Evolutionary conservation across 1,139 yeast species (phyloP).

Genomic region (Oligophagozyma castellii): DNA sequence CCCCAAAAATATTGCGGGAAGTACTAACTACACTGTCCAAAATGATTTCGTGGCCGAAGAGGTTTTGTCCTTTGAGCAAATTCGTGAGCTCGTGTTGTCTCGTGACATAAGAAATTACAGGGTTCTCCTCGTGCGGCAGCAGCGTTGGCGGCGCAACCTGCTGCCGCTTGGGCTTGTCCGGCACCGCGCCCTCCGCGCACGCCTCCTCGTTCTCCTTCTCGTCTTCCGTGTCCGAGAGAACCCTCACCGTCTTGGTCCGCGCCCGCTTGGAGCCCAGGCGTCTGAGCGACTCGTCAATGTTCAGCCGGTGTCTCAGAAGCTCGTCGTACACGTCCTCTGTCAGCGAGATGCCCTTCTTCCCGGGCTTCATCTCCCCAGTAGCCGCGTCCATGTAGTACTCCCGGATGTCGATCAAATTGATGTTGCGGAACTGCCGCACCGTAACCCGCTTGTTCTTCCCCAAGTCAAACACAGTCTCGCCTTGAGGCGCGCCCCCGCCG

Average conservation of each 20-base stretch:
- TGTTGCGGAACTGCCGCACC: slow-evolving; percentile 54
- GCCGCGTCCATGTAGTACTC: slow-evolving; percentile 59
- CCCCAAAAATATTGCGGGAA: too few species aligned
- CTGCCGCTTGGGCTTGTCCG: slow-evolving; percentile 8
- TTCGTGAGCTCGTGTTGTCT: slow-evolving; percentile 24
- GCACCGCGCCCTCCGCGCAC: background rate
- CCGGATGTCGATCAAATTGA: slow-evolving; percentile 60
- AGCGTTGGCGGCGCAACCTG: slow-evolving; percentile 22
- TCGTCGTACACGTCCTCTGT: slow-evolving; percentile 57
- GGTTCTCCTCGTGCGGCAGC: slow-evolving; percentile 18
- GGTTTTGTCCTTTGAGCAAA: slow-evolving; percentile 14
- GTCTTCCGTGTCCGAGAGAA: slow-evolving; percentile 17
- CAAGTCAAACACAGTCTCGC: slow-evolving; percentile 30
- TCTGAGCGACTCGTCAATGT: slow-evolving; percentile 47
- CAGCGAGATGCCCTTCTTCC: slow-evolving; percentile 73
- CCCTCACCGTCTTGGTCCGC: slow-evolving; percentile 17
- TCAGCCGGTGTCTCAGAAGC: slow-evolving; percentile 37
- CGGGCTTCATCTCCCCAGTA: slow-evolving; percentile 53
- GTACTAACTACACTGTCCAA: too few species aligned
- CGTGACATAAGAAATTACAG: slow-evolving; percentile 17
- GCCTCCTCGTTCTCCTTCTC: slow-evolving; percentile 7
- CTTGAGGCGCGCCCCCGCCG: slow-evolving; percentile 6
- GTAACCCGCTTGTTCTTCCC: slow-evolving; percentile 62
- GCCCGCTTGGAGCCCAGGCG: slow-evolving; percentile 29
- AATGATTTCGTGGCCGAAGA: slow-evolving; percentile 1